Base-by-base conservation (phyloP, 1,284 basidiomycete genomes). In the Cryptococcus amylolentus region DNA sequence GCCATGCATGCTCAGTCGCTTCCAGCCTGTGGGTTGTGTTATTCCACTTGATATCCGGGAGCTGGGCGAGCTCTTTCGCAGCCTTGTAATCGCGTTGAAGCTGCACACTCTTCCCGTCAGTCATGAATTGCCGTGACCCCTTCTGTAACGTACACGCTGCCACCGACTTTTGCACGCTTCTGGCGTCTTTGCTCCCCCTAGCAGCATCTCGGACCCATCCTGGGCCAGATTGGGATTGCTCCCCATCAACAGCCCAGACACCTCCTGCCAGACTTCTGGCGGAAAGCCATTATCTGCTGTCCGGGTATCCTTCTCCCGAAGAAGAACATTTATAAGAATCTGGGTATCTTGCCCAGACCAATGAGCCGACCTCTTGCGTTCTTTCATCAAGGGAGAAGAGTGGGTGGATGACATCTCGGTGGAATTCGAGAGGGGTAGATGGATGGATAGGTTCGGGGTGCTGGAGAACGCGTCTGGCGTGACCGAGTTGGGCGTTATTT, bases 231-330 rank as follows among this genome's bases (percentile, higher is more conserved):
- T 35, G 31, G 31, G 31, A n/a, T 63, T 65, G 5, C 49, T 56
- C 5, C 52, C 51, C 44, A 70, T 62, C 10, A 73, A 56, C 39
- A 66, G 18, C 7, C 47, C 48, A 20, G 64, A 52, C 0, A 68
- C 69, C 50, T 73, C 69, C 37, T 63, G 58, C 72, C 72, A 75
- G n/a, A 75, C 66, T 31, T 73, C 68, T 23, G 67, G 66, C 52
- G 71, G 70, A 62, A 75, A 75, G 38, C 71, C 72, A 54, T 75
- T 73, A 55, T 75, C 72, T 5, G 63, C 54, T 10, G 72, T 75
- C 42, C 72, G 55, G 13, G 56, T 52, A 39, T 72, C 68, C 46
- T 65, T 67, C 40, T 72, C 55, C 18, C 63, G 51, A 23, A 75
- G 18, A 18, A 75, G 56, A 16, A 70, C 49, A 35, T 59, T 52